Conservation (phyloP, 352 stramenopile genomes). For the Pythium oligandrum region DNA sequence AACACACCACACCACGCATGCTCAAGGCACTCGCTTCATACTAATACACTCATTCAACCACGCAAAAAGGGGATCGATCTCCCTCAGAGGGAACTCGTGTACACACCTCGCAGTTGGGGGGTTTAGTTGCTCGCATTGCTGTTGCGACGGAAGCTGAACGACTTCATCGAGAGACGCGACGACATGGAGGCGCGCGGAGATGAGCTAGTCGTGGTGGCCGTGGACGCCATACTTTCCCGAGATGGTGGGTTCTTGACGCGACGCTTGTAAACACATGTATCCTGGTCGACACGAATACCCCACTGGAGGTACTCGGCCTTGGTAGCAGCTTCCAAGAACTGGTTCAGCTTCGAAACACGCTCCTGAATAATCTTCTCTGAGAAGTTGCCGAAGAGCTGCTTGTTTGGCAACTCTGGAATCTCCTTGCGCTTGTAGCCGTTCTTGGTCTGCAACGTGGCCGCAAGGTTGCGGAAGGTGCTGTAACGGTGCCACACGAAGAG, state of each 20-base stretch:
- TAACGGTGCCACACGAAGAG: constrained; percentile 48
- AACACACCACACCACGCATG: no score
- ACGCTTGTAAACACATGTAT: constrained; percentile 48
- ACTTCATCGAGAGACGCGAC: constrained; percentile 21
- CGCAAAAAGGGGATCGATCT: constrained; percentile 13
- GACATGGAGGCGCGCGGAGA: constrained; percentile 23
- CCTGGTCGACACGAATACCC: constrained; percentile 44
- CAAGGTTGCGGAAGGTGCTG: constrained; percentile 40
- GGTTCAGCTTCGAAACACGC: constrained; percentile 37
- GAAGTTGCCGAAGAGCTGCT: constrained; percentile 37
- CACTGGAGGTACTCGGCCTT: constrained; percentile 41
- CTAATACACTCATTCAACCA: constrained; percentile 22
- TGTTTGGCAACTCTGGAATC: constrained; percentile 41
- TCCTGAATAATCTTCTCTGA: constrained; percentile 36
- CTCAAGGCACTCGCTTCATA: constrained; percentile 14
- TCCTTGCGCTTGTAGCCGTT: constrained; percentile 34
- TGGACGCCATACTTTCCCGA: constrained; percentile 21
- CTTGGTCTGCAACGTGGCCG: constrained; percentile 30
- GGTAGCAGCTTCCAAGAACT: constrained; percentile 37
- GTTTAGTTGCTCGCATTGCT: constrained; percentile 22
- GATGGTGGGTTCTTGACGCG: constrained; percentile 23
- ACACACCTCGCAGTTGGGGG: no score
- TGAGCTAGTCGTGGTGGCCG: constrained; percentile 9
- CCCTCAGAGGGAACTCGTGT: background rate
- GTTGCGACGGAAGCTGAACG: constrained; percentile 28